Evolutionary conservation across 192 early-diverging fungal species (phyloP).

Genomic region (Coemansia sp.): DNA sequence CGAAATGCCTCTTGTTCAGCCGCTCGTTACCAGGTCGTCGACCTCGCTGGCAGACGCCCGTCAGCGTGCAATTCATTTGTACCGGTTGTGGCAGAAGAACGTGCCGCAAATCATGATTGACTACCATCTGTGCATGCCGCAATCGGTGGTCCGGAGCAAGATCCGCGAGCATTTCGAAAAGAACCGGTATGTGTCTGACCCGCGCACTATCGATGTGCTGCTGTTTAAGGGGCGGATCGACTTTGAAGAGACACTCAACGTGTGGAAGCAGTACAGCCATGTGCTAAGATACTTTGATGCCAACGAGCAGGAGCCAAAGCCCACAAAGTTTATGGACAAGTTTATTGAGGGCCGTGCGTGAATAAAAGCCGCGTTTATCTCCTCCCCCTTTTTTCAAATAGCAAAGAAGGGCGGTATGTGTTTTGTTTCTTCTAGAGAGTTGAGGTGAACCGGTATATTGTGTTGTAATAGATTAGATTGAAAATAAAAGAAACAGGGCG

Average conservation of each 20-base stretch:
- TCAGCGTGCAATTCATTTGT: slow-evolving; percentile 59
- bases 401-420: too few relatives aligned
- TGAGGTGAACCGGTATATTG: too few relatives aligned
- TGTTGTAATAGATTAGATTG: too few relatives aligned
- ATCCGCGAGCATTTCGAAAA: slow-evolving; percentile 89
- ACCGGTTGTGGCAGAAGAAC: slow-evolving; percentile 63
- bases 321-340: slow-evolving; percentile 72
- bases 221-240: slow-evolving; percentile 85
- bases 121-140: slow-evolving; percentile 72
- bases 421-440: too few relatives aligned
- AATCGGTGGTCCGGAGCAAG: slow-evolving; percentile 69
- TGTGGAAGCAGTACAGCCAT: slow-evolving; percentile 90
- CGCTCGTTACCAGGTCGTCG: slow-evolving; percentile 51
- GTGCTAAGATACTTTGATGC: slow-evolving; percentile 83
- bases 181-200: slow-evolving; percentile 72
- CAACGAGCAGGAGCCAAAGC: slow-evolving; percentile 65
- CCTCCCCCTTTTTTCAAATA: too few relatives aligned
- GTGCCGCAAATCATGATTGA: slow-evolving; percentile 68
- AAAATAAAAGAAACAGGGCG: too few relatives aligned
- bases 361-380: too few relatives aligned
- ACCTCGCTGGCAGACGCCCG: slow-evolving; percentile 61
- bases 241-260: slow-evolving; percentile 84
- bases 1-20: slow-evolving; percentile 40
- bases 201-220: slow-evolving; percentile 75
- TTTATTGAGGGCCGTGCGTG: slow-evolving; percentile 66